Evolutionary conservation across 805 yeast genomes (phyloP).

Genomic region (Kodamaea fukazawae): DNA sequence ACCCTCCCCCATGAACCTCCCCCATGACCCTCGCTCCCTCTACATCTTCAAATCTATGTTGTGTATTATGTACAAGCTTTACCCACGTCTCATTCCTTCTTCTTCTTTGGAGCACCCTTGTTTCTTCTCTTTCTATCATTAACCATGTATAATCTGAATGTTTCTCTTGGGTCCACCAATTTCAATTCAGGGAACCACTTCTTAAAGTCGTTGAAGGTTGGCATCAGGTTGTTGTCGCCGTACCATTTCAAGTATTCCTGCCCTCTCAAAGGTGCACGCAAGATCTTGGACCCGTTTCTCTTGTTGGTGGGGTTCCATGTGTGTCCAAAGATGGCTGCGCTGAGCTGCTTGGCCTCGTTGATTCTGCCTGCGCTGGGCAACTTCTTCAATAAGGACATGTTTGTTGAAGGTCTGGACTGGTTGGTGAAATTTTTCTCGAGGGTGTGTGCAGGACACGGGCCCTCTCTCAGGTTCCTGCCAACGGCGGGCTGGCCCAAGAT

Average conservation of each 20-base stretch:
- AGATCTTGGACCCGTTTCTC: conserved; percentile 72
- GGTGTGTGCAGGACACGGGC: too few relatives aligned
- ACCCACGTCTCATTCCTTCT: conserved; percentile 19
- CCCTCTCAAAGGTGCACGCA: conserved; percentile 68
- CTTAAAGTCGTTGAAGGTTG: conserved; percentile 60
- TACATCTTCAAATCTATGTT: not conserved
- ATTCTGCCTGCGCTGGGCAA: conserved; percentile 48
- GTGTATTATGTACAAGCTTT: conserved; percentile 1
- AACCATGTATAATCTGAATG: conserved; percentile 63
- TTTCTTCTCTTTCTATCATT: conserved; percentile 75
- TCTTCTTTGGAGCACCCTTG: conserved; percentile 84
- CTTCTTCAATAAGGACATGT: conserved; percentile 28
- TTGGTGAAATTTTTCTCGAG: too few relatives aligned
- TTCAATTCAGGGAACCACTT: conserved; percentile 48
- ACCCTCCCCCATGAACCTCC: too few relatives aligned
- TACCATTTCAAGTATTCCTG: conserved; percentile 68
- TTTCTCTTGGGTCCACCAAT: conserved; percentile 67
- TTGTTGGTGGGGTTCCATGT: conserved; percentile 62
- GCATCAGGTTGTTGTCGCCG: conserved; percentile 64
- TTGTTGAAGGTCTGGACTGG: conserved; percentile 1
- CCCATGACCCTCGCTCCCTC: too few relatives aligned
- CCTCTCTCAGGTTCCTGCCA: too few relatives aligned
- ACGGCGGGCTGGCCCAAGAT: too few relatives aligned
- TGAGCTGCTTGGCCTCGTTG: conserved; percentile 53
- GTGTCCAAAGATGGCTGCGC: conserved; percentile 66